phyloP scores from a whole-genome alignment of 768 basidiomycete genomes.

The Lentinula aciculospora region DNA sequence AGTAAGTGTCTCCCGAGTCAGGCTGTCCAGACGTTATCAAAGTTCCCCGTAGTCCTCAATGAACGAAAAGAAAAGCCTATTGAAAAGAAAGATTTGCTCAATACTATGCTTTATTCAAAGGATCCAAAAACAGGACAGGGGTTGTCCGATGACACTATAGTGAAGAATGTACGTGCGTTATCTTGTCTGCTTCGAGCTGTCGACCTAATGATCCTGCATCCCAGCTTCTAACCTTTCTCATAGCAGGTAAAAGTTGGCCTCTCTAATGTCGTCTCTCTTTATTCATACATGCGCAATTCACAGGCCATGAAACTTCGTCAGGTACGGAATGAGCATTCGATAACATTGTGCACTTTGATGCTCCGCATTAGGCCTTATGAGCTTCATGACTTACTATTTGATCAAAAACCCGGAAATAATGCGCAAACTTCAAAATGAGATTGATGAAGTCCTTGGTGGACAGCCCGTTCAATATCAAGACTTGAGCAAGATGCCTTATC shows the following conservation, averaged over 20 bases:
- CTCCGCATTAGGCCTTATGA: conserved; percentile 27
- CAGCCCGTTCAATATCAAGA: conserved; percentile 31
- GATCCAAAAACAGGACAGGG: conserved; percentile 39
- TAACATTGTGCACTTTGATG: background rate
- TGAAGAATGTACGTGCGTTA: conserved; percentile 27
- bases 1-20: conserved; percentile 22
- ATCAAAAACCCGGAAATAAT: conserved; percentile 37
- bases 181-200: background rate
- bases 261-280: background rate
- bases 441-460: conserved; percentile 40
- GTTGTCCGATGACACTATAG: conserved; percentile 35
- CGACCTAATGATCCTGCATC: background rate
- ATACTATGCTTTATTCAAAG: conserved; percentile 37
- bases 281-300: background rate
- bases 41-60: conserved; percentile 26
- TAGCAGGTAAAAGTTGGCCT: conserved; percentile 29
- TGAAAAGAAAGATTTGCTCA: conserved; percentile 37
- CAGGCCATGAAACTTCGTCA: conserved; percentile 22
- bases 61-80: conserved; percentile 31
- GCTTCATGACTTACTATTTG: conserved; percentile 38
- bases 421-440: conserved; percentile 38
- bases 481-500: conserved; percentile 37
- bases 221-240: conserved; percentile 44
- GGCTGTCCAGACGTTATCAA: background rate
- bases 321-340: conserved; percentile 8